Conservation (phyloP, 352 stramenopile species). For the Globisporangium acanthophoron region DNA sequence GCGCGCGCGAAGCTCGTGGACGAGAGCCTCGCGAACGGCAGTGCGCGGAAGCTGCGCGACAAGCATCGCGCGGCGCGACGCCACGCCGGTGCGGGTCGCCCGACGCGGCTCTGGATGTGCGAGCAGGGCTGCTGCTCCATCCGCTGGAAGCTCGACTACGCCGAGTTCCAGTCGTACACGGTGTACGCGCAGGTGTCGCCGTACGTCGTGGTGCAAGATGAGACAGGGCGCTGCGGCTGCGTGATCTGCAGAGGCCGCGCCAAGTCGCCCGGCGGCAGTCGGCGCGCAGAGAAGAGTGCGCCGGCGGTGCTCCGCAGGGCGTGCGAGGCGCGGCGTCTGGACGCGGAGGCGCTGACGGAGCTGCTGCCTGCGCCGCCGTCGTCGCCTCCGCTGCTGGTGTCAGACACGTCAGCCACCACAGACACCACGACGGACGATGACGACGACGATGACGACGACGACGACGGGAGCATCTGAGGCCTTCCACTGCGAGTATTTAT, state of each 20-base stretch:
- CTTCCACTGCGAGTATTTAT: not conserved
- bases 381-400: not conserved
- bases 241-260: slow-evolving; percentile 54
- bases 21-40: slow-evolving; percentile 3
- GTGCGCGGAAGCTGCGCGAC: not conserved
- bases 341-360: slow-evolving; percentile 1
- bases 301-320: slow-evolving; percentile 6
- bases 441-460: slow-evolving; percentile 5
- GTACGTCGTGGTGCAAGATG: slow-evolving; percentile 60
- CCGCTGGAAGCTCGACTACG: slow-evolving; percentile 73
- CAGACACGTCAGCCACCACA: slow-evolving; percentile 4
- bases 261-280: slow-evolving; percentile 4
- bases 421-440: slow-evolving; percentile 1
- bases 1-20: slow-evolving; percentile 14
- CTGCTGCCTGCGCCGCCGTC: not conserved
- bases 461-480: slow-evolving; percentile 11
- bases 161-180: slow-evolving; percentile 60
- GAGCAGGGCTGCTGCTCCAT: slow-evolving; percentile 62
- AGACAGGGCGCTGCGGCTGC: slow-evolving; percentile 40
- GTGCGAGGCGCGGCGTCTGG: slow-evolving; percentile 4
- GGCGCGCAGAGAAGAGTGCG: not conserved
- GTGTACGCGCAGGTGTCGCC: slow-evolving; percentile 62
- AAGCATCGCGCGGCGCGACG: slow-evolving; percentile 9
- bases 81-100: not conserved
- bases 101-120: slow-evolving; percentile 54